These are phyloP conservation scores for Penicillium parvum DNA, from an alignment of 495 filamentous ascomycete species.

Conservation along the genomic window DNA sequence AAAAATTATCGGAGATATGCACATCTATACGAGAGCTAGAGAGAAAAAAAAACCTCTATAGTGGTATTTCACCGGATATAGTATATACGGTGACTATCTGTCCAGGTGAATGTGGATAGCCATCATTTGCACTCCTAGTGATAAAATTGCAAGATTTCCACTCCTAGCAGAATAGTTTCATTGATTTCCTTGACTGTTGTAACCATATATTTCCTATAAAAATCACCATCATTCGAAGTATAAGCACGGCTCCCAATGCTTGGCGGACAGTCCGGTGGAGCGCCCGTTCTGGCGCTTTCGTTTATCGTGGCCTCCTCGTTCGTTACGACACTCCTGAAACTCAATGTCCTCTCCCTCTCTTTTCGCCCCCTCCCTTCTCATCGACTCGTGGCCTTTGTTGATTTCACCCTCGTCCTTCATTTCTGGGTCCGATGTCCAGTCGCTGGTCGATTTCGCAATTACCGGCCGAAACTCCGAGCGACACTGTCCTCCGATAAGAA, in stretches of 20 bases:
- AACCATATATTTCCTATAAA: no score
- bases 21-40: no score
- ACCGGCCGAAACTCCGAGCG: constrained; percentile 3
- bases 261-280: constrained; percentile 13
- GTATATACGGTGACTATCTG: no score
- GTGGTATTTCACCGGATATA: no score
- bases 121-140: no score
- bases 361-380: constrained; percentile 1
- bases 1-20: background rate
- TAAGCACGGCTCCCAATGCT: constrained; percentile 5
- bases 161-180: background rate
- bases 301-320: constrained; percentile 19
- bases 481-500: constrained; percentile 4
- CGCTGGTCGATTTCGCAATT: constrained; percentile 2
- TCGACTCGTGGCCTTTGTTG: constrained; percentile 4
- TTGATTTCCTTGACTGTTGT: no score
- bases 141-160: background rate
- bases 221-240: constrained; percentile 2
- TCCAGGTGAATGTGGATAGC: no score
- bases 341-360: constrained; percentile 1
- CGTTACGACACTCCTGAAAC: constrained; percentile 24
- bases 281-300: background rate
- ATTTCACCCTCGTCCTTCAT: constrained; percentile 2
- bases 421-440: constrained; percentile 15
- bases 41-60: no score